Percentiles rank a stretch among this genome's conserved stretches.
phyloP scores from a whole-genome alignment of 306 rosid genomes.

The Cucumis melo region DNA sequence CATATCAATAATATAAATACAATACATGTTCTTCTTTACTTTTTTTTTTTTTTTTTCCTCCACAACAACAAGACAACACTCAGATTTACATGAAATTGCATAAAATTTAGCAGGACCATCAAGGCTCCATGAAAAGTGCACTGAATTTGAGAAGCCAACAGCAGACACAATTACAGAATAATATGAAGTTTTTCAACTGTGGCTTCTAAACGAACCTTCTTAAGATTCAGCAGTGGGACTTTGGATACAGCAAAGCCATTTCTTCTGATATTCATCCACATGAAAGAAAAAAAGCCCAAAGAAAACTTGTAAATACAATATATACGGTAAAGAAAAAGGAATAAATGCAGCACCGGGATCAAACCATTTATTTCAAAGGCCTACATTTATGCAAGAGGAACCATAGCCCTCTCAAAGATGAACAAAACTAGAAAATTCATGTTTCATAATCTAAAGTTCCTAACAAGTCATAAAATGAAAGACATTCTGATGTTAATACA shows the following conservation, averaged over 20 bases:
- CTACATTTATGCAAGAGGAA: not conserved
- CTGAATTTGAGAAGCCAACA: slow-evolving; percentile 4
- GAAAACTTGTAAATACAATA: not conserved
- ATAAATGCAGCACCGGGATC: not conserved
- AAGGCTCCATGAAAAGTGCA: slow-evolving; percentile 4
- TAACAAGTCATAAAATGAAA: not conserved
- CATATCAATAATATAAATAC: slow-evolving; percentile 7
- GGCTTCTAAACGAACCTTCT: slow-evolving; percentile 6
- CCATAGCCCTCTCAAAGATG: not conserved
- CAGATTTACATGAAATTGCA: slow-evolving; percentile 8
- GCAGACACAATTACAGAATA: not conserved
- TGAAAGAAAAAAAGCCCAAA: not conserved
- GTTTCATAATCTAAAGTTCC: not conserved
- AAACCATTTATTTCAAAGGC: not conserved
- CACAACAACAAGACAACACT: not conserved
- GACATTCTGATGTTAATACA: not conserved
- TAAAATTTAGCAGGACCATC: slow-evolving; percentile 6
- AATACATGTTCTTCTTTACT: slow-evolving; percentile 6
- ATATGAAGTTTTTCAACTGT: not conserved
- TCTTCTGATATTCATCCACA: slow-evolving; percentile 9
- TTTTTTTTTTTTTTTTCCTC: not conserved
- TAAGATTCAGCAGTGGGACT: slow-evolving; percentile 6
- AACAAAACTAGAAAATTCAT: not conserved
- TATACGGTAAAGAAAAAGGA: not conserved
- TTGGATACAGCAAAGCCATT: slow-evolving; percentile 12